phyloP scores from a whole-genome alignment of 2,329 filamentous ascomycete genomes.

The Trichoderma atrobrunneum region DNA sequence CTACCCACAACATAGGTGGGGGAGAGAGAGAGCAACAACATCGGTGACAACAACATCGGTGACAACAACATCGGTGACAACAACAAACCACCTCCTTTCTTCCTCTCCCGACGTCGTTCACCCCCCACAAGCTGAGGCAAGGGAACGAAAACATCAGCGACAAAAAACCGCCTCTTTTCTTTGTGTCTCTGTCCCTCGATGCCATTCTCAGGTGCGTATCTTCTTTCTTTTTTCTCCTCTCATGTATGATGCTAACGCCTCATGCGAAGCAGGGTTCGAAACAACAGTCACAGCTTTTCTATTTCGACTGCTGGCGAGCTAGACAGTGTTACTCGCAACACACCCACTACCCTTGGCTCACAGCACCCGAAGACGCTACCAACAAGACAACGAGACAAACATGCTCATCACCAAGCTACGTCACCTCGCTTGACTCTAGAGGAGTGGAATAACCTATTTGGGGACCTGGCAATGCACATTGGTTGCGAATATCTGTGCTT shows the following conservation, averaged over 20 bases:
- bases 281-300: background rate
- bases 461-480: background rate
- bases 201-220: background rate
- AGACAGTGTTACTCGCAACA: background rate
- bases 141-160: background rate
- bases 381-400: background rate
- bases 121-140: background rate
- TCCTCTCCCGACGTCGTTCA: background rate
- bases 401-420: background rate
- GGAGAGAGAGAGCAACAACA: too few species aligned
- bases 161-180: background rate
- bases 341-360: background rate
- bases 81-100: background rate
- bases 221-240: background rate
- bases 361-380: background rate
- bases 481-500: background rate
- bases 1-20: too few species aligned
- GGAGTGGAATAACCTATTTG: background rate
- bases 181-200: background rate
- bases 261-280: background rate
- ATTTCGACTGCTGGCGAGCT: background rate
- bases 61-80: too few species aligned
- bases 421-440: background rate
- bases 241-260: background rate
- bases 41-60: too few species aligned